Base-by-base conservation (phyloP, 495 filamentous ascomycete species). In the Aspergillus campestris region DNA sequence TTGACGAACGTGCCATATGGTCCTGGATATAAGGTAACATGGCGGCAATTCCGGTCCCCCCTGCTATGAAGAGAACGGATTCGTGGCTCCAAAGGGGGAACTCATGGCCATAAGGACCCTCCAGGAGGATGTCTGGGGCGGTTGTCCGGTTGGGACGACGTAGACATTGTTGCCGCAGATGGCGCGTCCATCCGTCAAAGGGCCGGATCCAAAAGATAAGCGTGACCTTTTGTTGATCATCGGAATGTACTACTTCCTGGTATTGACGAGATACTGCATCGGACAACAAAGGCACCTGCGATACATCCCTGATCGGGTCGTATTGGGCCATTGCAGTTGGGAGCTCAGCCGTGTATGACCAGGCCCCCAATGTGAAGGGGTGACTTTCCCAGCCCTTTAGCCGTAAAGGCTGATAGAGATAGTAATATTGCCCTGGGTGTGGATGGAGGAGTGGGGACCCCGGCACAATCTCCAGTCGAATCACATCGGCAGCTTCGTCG, bases 1-100 rank as follows among this genome's bases (percentile, higher is more conserved):
- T 30, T 29, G 36, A 31, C 1, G 53, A 54, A 3, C 60, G 58
- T 7, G 44, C 44, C 11, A 72, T 45, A 34, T 72, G 66, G 13
- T 63, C 59, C 7, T 64, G 57, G 35, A 84, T 56, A 49, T 80
- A 76, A 0, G 79, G 71, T 3, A 79, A 55, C 3, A 72, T 64
- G 0, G 70, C 75, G 0, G 79, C 72, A 35, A 83, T 75, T 0
- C 80, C 80, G 3, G 74, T 77, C 0, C 80, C 80, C 5, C 80
- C 79, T 3, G 69, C 77, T 11, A 84, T 66, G n/a, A 82, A 64
- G 7, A 82, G 50, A 10, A 80, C 61, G 2, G 67, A 71, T 27
- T 76, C 67, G 46, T 71, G 80, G 5, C 58, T 57, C 51, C 71
- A 70, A 0, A 81, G 45, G 0, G 73, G 71, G 11, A 61, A 62